phyloP scores from a whole-genome alignment of 2,329 filamentous ascomycete species.

The Pyricularia pennisetigena region DNA sequence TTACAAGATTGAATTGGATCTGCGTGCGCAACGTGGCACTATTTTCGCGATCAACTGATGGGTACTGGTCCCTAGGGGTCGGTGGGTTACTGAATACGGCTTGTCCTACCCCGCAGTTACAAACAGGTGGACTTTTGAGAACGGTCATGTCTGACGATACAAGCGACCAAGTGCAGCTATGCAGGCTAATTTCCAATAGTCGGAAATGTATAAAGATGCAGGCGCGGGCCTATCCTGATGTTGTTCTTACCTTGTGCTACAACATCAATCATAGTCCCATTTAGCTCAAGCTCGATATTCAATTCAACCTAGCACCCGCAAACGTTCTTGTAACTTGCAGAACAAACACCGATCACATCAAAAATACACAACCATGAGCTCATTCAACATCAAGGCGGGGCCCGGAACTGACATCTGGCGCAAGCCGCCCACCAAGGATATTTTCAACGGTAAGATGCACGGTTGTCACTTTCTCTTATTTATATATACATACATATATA shows the following conservation, averaged over 20 bases:
- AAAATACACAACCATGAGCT: slow-evolving; percentile 7
- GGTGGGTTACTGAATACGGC: not conserved
- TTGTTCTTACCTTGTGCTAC: not conserved
- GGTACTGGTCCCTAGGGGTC: not conserved
- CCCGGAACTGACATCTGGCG: slow-evolving; percentile 69
- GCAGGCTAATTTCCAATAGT: not conserved
- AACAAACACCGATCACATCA: not conserved
- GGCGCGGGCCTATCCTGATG: not conserved
- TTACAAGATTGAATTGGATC: not conserved
- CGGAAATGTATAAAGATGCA: not conserved
- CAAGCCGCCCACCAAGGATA: slow-evolving; percentile 55
- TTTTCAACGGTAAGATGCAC: slow-evolving; percentile 46
- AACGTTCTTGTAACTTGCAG: not conserved
- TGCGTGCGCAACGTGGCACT: not conserved
- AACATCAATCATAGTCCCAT: not conserved
- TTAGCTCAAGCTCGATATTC: not conserved
- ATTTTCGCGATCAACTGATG: not conserved
- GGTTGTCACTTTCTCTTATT: not conserved
- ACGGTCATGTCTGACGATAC: not conserved
- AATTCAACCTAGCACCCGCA: not conserved
- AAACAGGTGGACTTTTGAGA: not conserved
- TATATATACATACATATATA: not conserved
- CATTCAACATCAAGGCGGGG: slow-evolving; percentile 43
- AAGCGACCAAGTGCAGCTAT: not conserved
- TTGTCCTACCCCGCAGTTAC: not conserved